Conservation (phyloP, 441 rosid genomes). For the Erodium texanum region DNA sequence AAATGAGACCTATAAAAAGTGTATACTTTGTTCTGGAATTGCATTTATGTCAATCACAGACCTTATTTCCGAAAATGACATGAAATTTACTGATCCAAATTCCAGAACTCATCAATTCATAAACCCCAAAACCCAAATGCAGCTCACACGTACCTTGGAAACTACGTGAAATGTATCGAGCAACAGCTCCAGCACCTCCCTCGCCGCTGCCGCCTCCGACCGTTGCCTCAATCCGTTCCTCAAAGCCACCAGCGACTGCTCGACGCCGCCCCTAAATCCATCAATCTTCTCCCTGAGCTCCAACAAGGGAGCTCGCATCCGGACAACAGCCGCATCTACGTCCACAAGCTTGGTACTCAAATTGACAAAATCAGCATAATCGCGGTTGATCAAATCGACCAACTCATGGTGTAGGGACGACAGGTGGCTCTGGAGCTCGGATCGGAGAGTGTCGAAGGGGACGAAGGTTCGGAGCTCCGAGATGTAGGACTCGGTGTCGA, state of each 20-base stretch:
- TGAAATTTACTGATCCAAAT: neutral
- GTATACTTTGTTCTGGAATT: neutral
- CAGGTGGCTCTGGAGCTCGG: constrained; percentile 74
- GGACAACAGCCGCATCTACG: constrained; percentile 39
- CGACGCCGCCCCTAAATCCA: constrained; percentile 58
- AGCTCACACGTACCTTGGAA: constrained; percentile 48
- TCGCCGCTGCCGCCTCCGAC: constrained; percentile 77
- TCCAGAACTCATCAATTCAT: neutral
- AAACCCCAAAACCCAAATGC: neutral
- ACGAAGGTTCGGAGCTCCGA: constrained; percentile 93
- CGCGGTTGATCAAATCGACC: constrained; percentile 91
- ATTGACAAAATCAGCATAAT: constrained; percentile 85
- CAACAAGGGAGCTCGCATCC: constrained; percentile 54
- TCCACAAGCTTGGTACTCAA: constrained; percentile 91
- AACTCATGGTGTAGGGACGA: constrained; percentile 87
- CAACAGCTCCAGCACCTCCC: constrained; percentile 76
- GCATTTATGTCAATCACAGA: neutral
- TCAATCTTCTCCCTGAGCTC: constrained; percentile 88
- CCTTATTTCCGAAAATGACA: neutral
- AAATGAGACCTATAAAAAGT: neutral
- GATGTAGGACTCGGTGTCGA: constrained; percentile 83
- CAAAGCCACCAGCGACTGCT: constrained; percentile 55
- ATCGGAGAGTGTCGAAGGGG: constrained; percentile 84
- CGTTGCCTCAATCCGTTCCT: constrained; percentile 78
- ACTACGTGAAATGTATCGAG: constrained; percentile 87